Percentiles rank a stretch among this genome's conserved stretches.
Evolutionary conservation across 768 basidiomycete species (phyloP).

Genomic region (Panaeolus cyanescens): DNA sequence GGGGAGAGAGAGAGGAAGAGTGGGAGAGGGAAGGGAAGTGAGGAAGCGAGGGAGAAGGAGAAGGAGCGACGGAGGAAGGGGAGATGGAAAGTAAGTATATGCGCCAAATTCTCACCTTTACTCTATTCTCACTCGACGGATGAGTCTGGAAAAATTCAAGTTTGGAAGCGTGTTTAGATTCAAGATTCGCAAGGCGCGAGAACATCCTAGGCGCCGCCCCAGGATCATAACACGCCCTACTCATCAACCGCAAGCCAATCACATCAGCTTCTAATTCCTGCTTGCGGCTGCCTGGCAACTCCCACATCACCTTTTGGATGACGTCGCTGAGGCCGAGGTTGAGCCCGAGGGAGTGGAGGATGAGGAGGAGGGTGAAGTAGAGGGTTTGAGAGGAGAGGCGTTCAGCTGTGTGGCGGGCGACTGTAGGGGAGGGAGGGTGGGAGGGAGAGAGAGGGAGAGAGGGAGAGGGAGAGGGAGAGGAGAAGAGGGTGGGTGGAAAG

Average conservation of each 20-base stretch:
- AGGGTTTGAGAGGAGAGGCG: conserved; percentile 51
- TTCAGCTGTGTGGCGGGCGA: conserved; percentile 52
- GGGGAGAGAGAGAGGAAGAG: neutral
- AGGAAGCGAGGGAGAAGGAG: too few species aligned
- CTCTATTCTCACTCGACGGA: conserved; percentile 71
- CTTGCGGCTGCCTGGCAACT: conserved; percentile 81
- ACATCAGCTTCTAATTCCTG: conserved; percentile 89
- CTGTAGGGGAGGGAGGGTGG: conserved; percentile 15
- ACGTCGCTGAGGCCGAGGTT: conserved; percentile 54
- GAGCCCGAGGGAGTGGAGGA: conserved; percentile 54
- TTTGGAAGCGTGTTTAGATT: conserved; percentile 37
- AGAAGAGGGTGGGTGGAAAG: neutral
- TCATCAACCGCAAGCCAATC: conserved; percentile 80
- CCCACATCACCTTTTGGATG: conserved; percentile 52
- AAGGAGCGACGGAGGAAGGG: too few species aligned
- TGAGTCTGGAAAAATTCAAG: conserved; percentile 79
- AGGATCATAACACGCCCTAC: conserved; percentile 88
- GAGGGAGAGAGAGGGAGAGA: neutral
- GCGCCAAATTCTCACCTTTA: conserved; percentile 75
- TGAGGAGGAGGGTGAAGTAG: conserved; percentile 36
- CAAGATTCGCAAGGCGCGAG: conserved; percentile 59
- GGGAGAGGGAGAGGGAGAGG: neutral
- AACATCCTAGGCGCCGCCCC: conserved; percentile 79
- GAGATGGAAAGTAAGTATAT: neutral
- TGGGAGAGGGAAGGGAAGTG: neutral